Evolutionary conservation across 2,329 filamentous ascomycete species (phyloP), one percentile per base, ranked within the genome.

Genomic region (Diplodia sapinea): DNA sequence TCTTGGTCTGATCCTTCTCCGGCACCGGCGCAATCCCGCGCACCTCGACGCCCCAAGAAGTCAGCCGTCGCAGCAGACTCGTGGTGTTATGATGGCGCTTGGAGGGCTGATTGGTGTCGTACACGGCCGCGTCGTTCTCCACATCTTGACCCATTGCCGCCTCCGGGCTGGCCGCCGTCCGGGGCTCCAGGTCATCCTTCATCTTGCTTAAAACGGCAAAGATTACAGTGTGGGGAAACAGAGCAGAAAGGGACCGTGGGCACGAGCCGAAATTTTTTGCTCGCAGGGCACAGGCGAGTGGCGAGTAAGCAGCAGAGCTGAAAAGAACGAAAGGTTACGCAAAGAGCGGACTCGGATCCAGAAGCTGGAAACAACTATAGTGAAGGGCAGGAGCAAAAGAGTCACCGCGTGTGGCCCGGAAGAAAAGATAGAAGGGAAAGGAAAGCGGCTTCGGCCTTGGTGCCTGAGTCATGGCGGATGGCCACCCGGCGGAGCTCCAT

Each of bases 11-110:
- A 69, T 85, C 78, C 65, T 86, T 82, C 26, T 82, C 69, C 1
- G 86, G 84, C 26, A 89, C 84, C 0, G 87, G 87, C 67, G 81
- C 82, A 71, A 87, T 82, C 4, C 87, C 87, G 69, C 75, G 71
- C 11, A 78, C 65, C 54, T 79, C 77, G 29, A 78, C 73, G 26
- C 64, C 64, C 51, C 51, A 57, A 2, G 50, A 54, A n/a, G 62
- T 55, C 50, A 65, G 47, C 43, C 29, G 54, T 12, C 50, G 49
- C 11, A 65, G 36, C 15, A 65, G 7, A 15, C n/a, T 38, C 17
- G 47, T 17, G n/a, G 59, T 50, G 43, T 43, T 62, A 17, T 38
- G n/a, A 23, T 38, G 47, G 5, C 15, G n/a, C 12, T 51, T 36
- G 17, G 57, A 29, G n/a, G 36, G 26, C 43, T 38, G 59, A 4